Percentiles rank a stretch among this genome's conserved stretches.
Evolutionary conservation across 306 rosid genomes (phyloP).

Genomic region (Dryas octopetala): DNA sequence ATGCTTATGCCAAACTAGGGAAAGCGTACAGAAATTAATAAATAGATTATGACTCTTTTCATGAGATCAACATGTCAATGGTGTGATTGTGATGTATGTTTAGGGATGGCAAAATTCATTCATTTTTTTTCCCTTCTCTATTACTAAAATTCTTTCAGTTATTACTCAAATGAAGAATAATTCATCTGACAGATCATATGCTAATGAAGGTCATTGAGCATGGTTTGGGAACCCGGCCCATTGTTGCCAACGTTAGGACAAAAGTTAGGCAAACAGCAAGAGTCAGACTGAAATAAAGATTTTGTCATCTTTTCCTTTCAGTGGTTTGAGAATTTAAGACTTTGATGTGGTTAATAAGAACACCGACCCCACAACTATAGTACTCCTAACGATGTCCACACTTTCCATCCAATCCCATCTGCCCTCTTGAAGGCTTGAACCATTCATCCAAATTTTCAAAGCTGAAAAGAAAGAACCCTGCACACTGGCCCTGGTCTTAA

Average conservation of each 20-base stretch:
- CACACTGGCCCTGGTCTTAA: neutral
- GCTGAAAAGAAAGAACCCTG: constrained; percentile 1
- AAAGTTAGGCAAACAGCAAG: neutral
- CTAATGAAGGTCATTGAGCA: neutral
- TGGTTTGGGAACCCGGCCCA: neutral
- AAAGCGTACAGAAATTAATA: no score
- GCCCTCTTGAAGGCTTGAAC: constrained; percentile 1
- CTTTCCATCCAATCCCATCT: constrained; percentile 29
- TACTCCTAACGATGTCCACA: constrained; percentile 36
- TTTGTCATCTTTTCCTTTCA: constrained; percentile 12
- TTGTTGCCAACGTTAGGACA: neutral
- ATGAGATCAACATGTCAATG: no score
- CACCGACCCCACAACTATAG: constrained; percentile 30
- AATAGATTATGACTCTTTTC: no score
- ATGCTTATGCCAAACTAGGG: no score
- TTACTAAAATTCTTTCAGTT: no score
- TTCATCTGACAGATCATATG: neutral
- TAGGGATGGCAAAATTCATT: no score
- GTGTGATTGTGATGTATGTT: no score
- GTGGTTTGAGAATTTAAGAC: constrained; percentile 5
- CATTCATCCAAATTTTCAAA: constrained; percentile 4
- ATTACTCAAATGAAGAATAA: neutral
- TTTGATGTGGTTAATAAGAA: constrained; percentile 6
- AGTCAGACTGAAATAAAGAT: constrained; percentile 14
- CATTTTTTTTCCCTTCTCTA: no score